These are phyloP conservation scores for Alternaria solani DNA, from an alignment of 2,329 filamentous ascomycete species.

Conservation along the genomic window DNA sequence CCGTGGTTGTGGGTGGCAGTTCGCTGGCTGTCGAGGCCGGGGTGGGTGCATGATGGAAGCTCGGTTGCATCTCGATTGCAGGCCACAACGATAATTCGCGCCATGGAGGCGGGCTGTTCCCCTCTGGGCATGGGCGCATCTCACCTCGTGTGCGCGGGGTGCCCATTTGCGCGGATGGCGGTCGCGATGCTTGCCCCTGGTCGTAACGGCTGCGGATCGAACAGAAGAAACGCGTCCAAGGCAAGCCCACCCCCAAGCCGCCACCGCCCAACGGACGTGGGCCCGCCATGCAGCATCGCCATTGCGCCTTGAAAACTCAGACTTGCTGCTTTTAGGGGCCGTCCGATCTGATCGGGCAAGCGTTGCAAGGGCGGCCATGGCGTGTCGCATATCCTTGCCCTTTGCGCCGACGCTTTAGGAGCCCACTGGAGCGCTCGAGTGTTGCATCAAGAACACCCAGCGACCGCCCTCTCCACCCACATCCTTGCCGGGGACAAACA, in stretches of 20 bases:
- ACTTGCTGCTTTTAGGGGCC: slow-evolving; percentile 18
- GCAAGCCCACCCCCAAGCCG: slow-evolving; percentile 7
- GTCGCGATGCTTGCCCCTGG: slow-evolving; percentile 32
- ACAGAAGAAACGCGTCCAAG: slow-evolving; percentile 6
- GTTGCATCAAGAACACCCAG: slow-evolving; percentile 26
- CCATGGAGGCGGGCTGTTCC: slow-evolving; percentile 27
- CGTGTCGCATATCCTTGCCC: slow-evolving; percentile 34
- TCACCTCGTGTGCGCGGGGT: slow-evolving; percentile 30
- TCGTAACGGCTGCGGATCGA: slow-evolving; percentile 38
- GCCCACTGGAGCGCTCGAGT: slow-evolving; percentile 12
- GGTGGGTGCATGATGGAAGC: slow-evolving; percentile 26
- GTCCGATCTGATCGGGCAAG: slow-evolving; percentile 31
- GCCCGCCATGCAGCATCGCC: slow-evolving; percentile 14
- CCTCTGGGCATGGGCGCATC: slow-evolving; percentile 26
- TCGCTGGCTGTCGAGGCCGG: slow-evolving; percentile 19
- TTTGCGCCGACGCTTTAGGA: slow-evolving; percentile 23
- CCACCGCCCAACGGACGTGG: slow-evolving; percentile 17
- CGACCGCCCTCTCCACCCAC: slow-evolving; percentile 18
- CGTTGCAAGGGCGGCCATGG: slow-evolving; percentile 28
- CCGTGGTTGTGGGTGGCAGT: slow-evolving; percentile 11
- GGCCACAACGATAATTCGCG: slow-evolving; percentile 30
- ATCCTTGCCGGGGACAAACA: slow-evolving; percentile 30
- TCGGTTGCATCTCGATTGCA: slow-evolving; percentile 41
- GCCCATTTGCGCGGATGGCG: slow-evolving; percentile 31
- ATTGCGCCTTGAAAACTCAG: slow-evolving; percentile 1